phyloP scores from a whole-genome alignment of 805 yeast genomes.

The Kodamaea lidongshanica region DNA sequence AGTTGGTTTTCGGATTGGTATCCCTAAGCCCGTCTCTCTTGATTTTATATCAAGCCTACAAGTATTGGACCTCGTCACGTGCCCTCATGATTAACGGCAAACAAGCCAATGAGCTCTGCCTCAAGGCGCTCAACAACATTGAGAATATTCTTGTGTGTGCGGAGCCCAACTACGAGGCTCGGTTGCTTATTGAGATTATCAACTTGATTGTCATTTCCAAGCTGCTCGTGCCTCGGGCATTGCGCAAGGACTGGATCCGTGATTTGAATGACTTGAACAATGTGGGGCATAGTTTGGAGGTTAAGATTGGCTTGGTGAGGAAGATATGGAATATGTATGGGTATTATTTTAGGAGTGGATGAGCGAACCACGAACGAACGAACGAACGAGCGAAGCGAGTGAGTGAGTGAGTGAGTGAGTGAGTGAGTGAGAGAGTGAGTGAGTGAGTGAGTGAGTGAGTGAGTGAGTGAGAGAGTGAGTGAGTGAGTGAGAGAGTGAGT shows the following conservation, averaged over 20 bases:
- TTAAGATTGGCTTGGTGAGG: constrained; percentile 43
- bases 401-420: too few species aligned
- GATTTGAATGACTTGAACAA: constrained; percentile 59
- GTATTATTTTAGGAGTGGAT: constrained; percentile 23
- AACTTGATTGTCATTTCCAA: constrained; percentile 48
- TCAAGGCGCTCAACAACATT: constrained; percentile 48
- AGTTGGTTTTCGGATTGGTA: constrained; percentile 85
- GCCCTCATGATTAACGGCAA: constrained; percentile 28
- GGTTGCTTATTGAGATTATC: constrained; percentile 59
- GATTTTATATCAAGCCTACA: constrained; percentile 44
- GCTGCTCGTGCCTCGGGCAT: constrained; percentile 43
- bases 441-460: too few species aligned
- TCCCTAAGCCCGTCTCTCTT: constrained; percentile 79
- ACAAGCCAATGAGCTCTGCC: constrained; percentile 30
- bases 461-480: too few species aligned
- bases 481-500: too few species aligned
- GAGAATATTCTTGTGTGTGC: constrained; percentile 43
- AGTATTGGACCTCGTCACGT: constrained; percentile 29
- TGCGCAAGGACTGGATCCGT: constrained; percentile 50
- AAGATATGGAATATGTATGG: constrained; percentile 63
- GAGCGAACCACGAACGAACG: too few species aligned
- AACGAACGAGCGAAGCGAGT: too few species aligned
- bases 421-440: too few species aligned
- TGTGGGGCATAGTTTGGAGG: constrained; percentile 25
- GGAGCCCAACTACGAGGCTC: constrained; percentile 41